These are phyloP conservation scores for Cyclotella baltica DNA, from an alignment of 108 stramenopile species.

Conservation along the genomic window DNA sequence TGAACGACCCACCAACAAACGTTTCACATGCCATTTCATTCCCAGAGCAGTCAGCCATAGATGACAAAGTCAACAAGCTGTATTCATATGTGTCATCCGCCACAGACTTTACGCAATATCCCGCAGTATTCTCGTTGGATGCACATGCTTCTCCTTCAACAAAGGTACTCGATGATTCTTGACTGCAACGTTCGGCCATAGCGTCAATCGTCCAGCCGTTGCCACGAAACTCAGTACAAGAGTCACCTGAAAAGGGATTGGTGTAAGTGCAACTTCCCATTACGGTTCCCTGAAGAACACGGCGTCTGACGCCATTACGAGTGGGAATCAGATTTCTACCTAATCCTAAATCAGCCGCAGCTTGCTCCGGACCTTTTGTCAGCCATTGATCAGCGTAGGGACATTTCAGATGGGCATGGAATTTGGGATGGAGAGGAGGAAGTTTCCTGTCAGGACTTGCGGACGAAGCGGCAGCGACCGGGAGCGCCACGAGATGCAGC, in stretches of 20 bases:
- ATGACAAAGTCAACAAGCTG: slow-evolving; percentile 33
- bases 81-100: slow-evolving; percentile 32
- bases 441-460: neutral
- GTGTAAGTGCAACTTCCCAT: slow-evolving; percentile 38
- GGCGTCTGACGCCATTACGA: neutral
- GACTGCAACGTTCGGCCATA: slow-evolving; percentile 38
- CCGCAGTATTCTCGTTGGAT: slow-evolving; percentile 16
- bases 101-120: slow-evolving; percentile 45
- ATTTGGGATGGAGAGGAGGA: slow-evolving; percentile 26
- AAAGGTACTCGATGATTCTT: slow-evolving; percentile 15
- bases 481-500: neutral
- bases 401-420: slow-evolving; percentile 40
- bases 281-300: slow-evolving; percentile 1
- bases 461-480: neutral
- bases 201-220: slow-evolving; percentile 37
- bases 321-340: neutral
- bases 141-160: slow-evolving; percentile 27
- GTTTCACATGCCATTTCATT: slow-evolving; percentile 53
- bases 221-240: slow-evolving; percentile 48
- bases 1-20: slow-evolving; percentile 27
- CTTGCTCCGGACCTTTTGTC: slow-evolving; percentile 53
- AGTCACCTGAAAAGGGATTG: slow-evolving; percentile 32
- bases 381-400: slow-evolving; percentile 56
- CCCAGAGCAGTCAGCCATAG: slow-evolving; percentile 28
- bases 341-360: slow-evolving; percentile 43